These are phyloP conservation scores for Biscogniauxia marginata DNA, from an alignment of 2,329 filamentous ascomycete species.

Conservation along the genomic window DNA sequence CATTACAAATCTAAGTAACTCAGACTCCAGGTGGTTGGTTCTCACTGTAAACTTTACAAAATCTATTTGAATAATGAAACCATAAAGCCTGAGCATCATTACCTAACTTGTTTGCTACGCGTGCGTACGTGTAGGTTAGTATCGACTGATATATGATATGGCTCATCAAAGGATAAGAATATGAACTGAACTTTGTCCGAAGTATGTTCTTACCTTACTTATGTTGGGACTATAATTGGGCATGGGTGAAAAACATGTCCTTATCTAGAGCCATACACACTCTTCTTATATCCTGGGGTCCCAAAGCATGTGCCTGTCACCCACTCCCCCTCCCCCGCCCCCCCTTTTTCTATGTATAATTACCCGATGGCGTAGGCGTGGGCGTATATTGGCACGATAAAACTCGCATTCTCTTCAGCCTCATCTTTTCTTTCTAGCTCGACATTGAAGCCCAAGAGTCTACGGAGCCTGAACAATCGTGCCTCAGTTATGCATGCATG, in stretches of 20 bases:
- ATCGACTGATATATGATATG: not conserved
- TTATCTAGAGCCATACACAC: not conserved
- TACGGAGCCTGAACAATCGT: not conserved
- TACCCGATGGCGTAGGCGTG: not conserved
- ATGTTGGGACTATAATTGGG: not conserved
- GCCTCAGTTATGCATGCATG: not conserved
- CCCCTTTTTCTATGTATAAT: not conserved
- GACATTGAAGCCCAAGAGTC: not conserved
- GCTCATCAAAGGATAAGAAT: not conserved
- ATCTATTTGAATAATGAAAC: not conserved
- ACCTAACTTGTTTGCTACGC: not conserved
- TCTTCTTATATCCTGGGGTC: not conserved
- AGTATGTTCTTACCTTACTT: not conserved
- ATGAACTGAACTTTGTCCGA: not conserved
- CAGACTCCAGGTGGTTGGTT: not conserved
- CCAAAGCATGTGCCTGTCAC: not conserved
- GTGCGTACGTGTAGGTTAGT: not conserved
- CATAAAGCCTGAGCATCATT: not conserved
- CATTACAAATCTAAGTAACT: not conserved
- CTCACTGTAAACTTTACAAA: not conserved
- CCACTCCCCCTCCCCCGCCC: too few relatives aligned
- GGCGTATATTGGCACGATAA: not conserved
- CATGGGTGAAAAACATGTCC: not conserved
- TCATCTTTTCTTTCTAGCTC: not conserved
- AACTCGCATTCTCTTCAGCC: not conserved